Percentiles rank a stretch among this genome's conserved stretches.
These are phyloP conservation scores for Setaria viridis DNA, from an alignment of 202 grass and related monocot genomes.

Conservation along the genomic window DNA sequence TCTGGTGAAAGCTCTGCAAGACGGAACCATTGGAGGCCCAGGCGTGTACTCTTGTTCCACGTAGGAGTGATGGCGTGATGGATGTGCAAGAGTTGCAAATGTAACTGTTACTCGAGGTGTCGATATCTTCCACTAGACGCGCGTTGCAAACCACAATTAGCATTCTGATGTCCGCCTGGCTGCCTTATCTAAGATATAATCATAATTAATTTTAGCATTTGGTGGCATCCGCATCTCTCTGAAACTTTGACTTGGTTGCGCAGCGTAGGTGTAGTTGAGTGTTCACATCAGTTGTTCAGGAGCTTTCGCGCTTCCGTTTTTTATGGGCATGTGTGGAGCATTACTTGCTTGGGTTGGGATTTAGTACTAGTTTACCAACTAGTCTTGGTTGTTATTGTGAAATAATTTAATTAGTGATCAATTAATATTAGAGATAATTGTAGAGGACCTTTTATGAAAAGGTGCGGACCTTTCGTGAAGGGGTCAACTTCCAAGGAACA, in stretches of 20 bases:
- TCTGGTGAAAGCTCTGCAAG: background rate
- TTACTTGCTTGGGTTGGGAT: background rate
- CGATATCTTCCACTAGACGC: background rate
- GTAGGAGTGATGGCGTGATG: background rate
- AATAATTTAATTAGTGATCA: too few species aligned
- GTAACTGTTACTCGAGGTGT: background rate
- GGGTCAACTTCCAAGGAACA: too few species aligned
- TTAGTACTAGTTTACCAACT: too few species aligned
- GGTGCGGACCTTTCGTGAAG: too few species aligned
- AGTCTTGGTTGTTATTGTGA: too few species aligned
- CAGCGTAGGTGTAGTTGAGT: background rate
- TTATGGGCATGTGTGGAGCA: background rate
- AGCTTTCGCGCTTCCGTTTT: background rate
- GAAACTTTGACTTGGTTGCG: constrained; percentile 18
- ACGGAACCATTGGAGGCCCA: background rate
- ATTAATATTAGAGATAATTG: too few species aligned
- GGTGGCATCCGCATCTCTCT: background rate
- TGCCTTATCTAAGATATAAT: background rate
- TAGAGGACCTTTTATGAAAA: too few species aligned
- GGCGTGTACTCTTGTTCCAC: background rate
- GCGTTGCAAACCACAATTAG: background rate
- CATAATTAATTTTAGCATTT: background rate
- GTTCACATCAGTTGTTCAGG: background rate
- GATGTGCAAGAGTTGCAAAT: constrained; percentile 8
- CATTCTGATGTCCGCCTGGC: background rate